Percentiles rank a stretch among this genome's conserved stretches.
Evolutionary conservation across 2,329 filamentous ascomycete species (phyloP).

Genomic region (Fusarium xylarioides): DNA sequence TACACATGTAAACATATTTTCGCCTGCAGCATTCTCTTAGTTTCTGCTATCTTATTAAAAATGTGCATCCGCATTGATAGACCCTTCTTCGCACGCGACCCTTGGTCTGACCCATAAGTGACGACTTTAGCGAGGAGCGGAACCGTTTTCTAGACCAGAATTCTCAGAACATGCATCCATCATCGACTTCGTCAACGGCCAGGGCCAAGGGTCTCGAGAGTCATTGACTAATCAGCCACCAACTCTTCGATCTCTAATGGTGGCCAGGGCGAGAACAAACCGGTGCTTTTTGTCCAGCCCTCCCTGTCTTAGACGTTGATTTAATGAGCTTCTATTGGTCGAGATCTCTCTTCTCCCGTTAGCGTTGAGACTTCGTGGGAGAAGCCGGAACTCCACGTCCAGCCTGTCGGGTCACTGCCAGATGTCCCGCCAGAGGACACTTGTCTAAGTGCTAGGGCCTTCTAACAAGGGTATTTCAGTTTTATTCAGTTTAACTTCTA

Average conservation of each 20-base stretch:
- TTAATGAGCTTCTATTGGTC: constrained; percentile 19
- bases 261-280: constrained; percentile 47
- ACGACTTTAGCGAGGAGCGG: constrained; percentile 33
- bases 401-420: constrained; percentile 46
- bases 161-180: constrained; percentile 11
- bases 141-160: constrained; percentile 24
- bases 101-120: constrained; percentile 22
- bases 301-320: constrained; percentile 29
- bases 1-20: not conserved
- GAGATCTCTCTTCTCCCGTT: constrained; percentile 22
- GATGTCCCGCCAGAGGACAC: constrained; percentile 30
- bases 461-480: constrained; percentile 6
- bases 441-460: constrained; percentile 5
- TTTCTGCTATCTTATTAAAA: not conserved
- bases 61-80: constrained; percentile 15
- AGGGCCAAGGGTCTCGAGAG: constrained; percentile 27
- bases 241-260: constrained; percentile 30
- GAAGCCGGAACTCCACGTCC: constrained; percentile 45
- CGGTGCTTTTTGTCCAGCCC: constrained; percentile 35
- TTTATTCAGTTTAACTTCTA: constrained; percentile 12
- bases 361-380: constrained; percentile 38
- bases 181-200: not conserved
- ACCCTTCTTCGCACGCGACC: constrained; percentile 28
- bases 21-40: not conserved
- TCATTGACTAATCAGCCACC: constrained; percentile 27